Evolutionary conservation across 352 stramenopile species (phyloP), one percentile per base, ranked within the genome.

Genomic region (Phytophthora meadii): DNA sequence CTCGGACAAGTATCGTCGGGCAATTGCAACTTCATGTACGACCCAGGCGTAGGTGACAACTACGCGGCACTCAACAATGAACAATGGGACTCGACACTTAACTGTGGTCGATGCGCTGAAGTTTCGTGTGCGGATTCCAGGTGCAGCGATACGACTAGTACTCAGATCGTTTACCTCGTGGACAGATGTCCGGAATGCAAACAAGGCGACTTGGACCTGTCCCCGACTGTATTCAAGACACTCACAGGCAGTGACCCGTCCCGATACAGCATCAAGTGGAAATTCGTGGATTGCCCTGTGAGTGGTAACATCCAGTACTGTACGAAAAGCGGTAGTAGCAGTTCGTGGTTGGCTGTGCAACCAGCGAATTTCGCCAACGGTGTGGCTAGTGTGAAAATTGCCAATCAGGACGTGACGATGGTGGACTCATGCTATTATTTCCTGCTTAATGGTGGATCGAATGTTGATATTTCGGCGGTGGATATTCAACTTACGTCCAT

Each of bases 21-120:
- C 50, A 89, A 87, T 63, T 91, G 84, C 69, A 89, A 88, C 59
- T 87, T 91, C 50, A 92, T 92, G 82, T 71, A 70, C 56, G 76
- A 79, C 52, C 76, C 74, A 0, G 48, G 54, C 3, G 61, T 68
- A 4, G 74, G 39, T 6, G 76, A 71, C 44, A 86, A 89, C 44
- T 89, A 91, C 48, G 81, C 83, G 1, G 84, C 84, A n/a, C 62
- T 93, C 50, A 93, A 92, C 67, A 68, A 57, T 19, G 40, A 64
- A 1, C 82, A 89, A 65, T 91, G 84, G 76, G 68, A 87, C 50
- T 68, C 49, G 48, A 86, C 76, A 4, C 58, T 51, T 6, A 82
- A 88, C 65, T 91, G 85, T 39, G 82, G 82, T 5, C 81, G 83
- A 27, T 93, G 85, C 47, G 85, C 80, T n/a, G 64, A 89, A 46